Evolutionary conservation across 768 basidiomycete genomes (phyloP), one percentile per base, ranked within the genome.

Genomic region (Hortiboletus campestris): DNA sequence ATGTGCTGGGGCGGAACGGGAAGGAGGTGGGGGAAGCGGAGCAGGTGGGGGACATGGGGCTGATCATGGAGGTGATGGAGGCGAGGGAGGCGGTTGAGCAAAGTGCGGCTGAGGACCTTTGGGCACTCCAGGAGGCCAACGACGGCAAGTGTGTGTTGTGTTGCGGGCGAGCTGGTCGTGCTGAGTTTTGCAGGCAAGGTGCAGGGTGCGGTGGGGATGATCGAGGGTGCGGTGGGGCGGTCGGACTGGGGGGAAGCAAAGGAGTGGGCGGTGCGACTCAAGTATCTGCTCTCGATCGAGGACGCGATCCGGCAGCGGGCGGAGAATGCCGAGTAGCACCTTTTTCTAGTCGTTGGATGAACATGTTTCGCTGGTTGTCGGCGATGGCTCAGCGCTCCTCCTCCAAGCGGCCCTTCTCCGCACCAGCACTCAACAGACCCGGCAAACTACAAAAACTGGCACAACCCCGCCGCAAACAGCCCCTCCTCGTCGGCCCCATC

Each of bases 31-130:
- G 76, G 2, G 94, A 95, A 72, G 75, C 74, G 22, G 94, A 96
- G 58, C 82, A 84, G 49, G 69, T 88, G 22, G 82, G 87, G 12
- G 90, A 95, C 63, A 72, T 82, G 43, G 80, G 73, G 43, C 81
- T 96, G 55, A 80, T 98, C 60, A 76, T 78, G 61, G 83, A 89
- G 60, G 81, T 96, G 39, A 85, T 97, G 82, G 85, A 91, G 59
- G 80, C 78, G 9, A 74, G 92, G 46, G 93, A 95, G 69, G 79
- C 78, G 32, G 79, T 97, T 36, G 91, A 94, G 55, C 81, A 9
- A 22, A 55, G 67, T 31, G 49, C 80, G 5, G 83, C 86, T 2
- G 72, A 73, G 3, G 77, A 79, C 13, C 79, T 92, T 3, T 74
- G 77, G n/a, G 51, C 57, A 8, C 69, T 95, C 22, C 66, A 76